A percentile compares a stretch with the other conserved stretches of the same genome.
Conservation (phyloP, 1,284 basidiomycete genomes). For the Afroboletus lepidellus region DNA sequence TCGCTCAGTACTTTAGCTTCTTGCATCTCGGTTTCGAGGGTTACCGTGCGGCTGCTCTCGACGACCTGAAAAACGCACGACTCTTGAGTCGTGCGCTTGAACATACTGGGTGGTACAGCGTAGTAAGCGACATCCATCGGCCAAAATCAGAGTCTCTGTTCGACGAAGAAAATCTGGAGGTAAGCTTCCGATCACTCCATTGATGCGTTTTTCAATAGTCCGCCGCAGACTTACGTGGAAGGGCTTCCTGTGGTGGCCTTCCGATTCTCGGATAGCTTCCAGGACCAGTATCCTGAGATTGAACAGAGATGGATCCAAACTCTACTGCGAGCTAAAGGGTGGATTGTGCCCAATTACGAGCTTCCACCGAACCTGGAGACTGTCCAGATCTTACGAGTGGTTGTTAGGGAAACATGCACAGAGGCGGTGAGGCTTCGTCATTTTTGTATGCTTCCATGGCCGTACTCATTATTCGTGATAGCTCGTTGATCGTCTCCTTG, state of each 20-base stretch:
- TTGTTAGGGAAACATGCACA: constrained; percentile 75
- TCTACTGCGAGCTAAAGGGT: constrained; percentile 72
- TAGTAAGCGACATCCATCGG: constrained; percentile 72
- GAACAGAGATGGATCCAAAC: constrained; percentile 91
- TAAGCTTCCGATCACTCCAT: constrained; percentile 26
- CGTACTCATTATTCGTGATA: constrained; percentile 28
- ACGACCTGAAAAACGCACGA: constrained; percentile 83
- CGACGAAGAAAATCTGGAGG: constrained; percentile 57
- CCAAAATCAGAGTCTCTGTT: constrained; percentile 29
- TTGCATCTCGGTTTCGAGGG: constrained; percentile 84
- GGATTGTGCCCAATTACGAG: constrained; percentile 90
- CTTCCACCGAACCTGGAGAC: constrained; percentile 69
- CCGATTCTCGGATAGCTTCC: constrained; percentile 82
- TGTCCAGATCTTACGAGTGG: constrained; percentile 82
- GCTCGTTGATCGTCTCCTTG: constrained; percentile 63
- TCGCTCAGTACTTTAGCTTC: constrained; percentile 92
- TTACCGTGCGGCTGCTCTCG: constrained; percentile 71
- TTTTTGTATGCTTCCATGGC: not conserved
- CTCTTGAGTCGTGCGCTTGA: constrained; percentile 87
- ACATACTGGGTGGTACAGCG: constrained; percentile 71
- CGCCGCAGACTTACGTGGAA: constrained; percentile 59
- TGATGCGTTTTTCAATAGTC: constrained; percentile 5
- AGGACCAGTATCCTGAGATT: constrained; percentile 65
- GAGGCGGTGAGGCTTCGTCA: constrained; percentile 45
- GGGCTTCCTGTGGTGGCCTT: constrained; percentile 92